phyloP scores from a whole-genome alignment of 177 flowering plant genomes.

The Vitis hybrid region DNA sequence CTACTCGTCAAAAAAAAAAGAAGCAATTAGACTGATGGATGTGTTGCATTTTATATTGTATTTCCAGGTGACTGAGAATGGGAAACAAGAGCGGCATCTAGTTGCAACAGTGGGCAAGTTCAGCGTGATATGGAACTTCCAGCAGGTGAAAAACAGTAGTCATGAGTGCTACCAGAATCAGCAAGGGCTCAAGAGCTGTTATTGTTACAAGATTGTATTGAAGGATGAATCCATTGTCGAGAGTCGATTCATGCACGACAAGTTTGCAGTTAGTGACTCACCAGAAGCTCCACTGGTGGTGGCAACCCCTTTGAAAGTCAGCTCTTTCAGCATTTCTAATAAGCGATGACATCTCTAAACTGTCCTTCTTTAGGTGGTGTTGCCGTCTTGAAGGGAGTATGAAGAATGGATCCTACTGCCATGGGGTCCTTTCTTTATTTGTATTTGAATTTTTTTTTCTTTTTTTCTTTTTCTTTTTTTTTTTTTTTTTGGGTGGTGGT shows the following conservation, averaged over 20 bases:
- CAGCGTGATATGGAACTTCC: slow-evolving; percentile 57
- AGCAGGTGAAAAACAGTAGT: slow-evolving; percentile 48
- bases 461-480: neutral
- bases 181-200: slow-evolving; percentile 50
- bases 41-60: neutral
- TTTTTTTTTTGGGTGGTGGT: neutral
- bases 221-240: slow-evolving; percentile 49
- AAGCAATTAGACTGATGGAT: neutral
- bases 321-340: slow-evolving; percentile 44
- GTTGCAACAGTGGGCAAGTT: slow-evolving; percentile 54
- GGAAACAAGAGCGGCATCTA: slow-evolving; percentile 48
- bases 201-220: slow-evolving; percentile 46
- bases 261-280: slow-evolving; percentile 35
- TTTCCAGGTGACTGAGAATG: slow-evolving; percentile 45
- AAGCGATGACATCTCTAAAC: slow-evolving; percentile 7
- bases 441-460: neutral
- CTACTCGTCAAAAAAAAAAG: too few relatives aligned
- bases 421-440: neutral
- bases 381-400: too few relatives aligned
- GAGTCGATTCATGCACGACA: slow-evolving; percentile 52
- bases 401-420: too few relatives aligned
- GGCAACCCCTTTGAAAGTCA: slow-evolving; percentile 45
- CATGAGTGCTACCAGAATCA: slow-evolving; percentile 51
- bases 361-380: too few relatives aligned
- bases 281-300: slow-evolving; percentile 51